Base-by-base conservation (phyloP, 2,329 filamentous ascomycete species). In the Achaetomium macrosporum region DNA sequence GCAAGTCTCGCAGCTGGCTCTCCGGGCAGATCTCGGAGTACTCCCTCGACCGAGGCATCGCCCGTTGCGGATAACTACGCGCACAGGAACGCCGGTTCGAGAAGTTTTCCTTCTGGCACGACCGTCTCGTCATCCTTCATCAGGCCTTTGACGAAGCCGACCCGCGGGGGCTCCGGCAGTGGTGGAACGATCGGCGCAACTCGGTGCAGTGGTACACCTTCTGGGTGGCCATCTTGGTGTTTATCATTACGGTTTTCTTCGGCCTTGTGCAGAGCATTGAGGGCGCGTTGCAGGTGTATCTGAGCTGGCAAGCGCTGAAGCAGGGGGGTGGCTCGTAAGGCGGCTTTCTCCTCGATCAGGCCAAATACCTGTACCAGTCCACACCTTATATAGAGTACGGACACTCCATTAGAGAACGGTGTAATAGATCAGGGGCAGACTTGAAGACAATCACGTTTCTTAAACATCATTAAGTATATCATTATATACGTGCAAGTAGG, bases 191-290 rank as follows among this genome's bases (percentile, higher is more conserved):
- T 51, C 55, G 68, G 3, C 57, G 73, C 1, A 71, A 72, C 30
- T 64, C 68, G 0, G 67, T 69, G 0, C 73, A 76, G 48, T 75
- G 73, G 71, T 75, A 71, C 42, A 74, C 69, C 0, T 72, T 76
- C 48, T 77, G 74, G 73, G 65, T 76, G 3, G 47, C 52, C n/a
- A 31, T 54, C 7, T 20, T 54, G 15, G 52, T 51, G 4, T 47
- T 54, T n/a, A 73, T 71, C 0, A 63, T 74, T 0, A 73, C 67
- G 0, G 60, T 69, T 6, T 61, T 72, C 45, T 71, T 76, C 59
- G 66, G 73, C 3, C 16, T 75, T 13, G 55, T 73, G 12, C 67
- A 77, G 59, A 65, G 64, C 46, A 44, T 77, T 16, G 46, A 48
- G 15, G 37, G 46, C 11, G 46, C 37, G 29, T 12, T 48, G 29